phyloP scores from a whole-genome alignment of 495 filamentous ascomycete genomes.

The Immersiella caudata region DNA sequence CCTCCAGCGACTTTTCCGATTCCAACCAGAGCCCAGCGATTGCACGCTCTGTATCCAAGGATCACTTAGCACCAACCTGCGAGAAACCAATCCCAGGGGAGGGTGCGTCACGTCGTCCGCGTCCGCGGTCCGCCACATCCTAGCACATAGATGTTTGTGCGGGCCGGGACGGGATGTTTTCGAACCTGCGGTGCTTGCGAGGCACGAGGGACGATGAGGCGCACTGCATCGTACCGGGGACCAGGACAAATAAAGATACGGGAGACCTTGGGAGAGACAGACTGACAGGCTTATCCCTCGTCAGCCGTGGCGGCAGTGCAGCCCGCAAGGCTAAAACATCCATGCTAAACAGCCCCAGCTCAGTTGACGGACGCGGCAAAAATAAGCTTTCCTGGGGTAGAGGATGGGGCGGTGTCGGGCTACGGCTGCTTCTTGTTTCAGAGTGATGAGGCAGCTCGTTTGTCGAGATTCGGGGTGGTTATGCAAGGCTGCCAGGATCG shows the following conservation, averaged over 20 bases:
- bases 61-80: background rate
- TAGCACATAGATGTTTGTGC: background rate
- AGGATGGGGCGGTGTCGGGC: background rate
- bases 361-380: background rate
- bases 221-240: background rate
- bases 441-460: background rate
- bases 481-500: background rate
- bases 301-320: background rate
- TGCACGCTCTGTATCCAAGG: background rate
- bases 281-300: background rate
- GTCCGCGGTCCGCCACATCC: background rate
- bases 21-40: background rate
- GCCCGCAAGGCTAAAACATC: background rate
- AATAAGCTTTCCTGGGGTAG: slow-evolving; percentile 11
- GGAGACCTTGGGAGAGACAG: background rate
- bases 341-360: background rate
- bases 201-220: background rate
- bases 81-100: background rate
- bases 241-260: slow-evolving; percentile 2
- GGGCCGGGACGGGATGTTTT: background rate
- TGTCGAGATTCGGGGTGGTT: background rate
- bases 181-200: background rate
- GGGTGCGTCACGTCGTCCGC: background rate
- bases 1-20: background rate
- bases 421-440: background rate